A percentile compares a stretch with the other conserved stretches of the same genome.
Evolutionary conservation across 1,284 basidiomycete species (phyloP).

Genomic region (Leccinum cinnamomeum): DNA sequence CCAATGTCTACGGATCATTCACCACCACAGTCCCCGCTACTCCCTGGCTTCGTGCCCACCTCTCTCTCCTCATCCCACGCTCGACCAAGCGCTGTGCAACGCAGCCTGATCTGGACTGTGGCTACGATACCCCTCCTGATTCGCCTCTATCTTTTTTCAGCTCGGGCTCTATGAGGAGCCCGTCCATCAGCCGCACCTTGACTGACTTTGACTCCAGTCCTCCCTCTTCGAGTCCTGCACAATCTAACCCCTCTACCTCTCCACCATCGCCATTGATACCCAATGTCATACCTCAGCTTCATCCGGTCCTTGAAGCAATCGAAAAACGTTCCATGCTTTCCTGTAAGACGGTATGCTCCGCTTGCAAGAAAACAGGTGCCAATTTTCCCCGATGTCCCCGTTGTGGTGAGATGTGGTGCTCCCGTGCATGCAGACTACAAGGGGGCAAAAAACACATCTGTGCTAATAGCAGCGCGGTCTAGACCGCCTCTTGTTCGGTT

Average conservation of each 20-base stretch:
- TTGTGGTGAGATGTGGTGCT: slow-evolving; percentile 68
- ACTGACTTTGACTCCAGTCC: slow-evolving; percentile 20
- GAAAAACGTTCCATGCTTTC: slow-evolving; percentile 59
- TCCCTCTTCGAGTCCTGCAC: neutral
- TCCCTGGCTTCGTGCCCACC: slow-evolving; percentile 25
- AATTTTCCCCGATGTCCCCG: slow-evolving; percentile 67
- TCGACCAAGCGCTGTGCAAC: slow-evolving; percentile 5
- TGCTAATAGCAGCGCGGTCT: slow-evolving; percentile 16
- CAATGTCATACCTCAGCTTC: slow-evolving; percentile 33
- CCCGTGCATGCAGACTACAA: slow-evolving; percentile 59
- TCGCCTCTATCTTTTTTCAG: slow-evolving; percentile 31
- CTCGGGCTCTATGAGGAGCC: slow-evolving; percentile 26
- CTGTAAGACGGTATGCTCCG: slow-evolving; percentile 46
- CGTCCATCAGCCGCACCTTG: slow-evolving; percentile 40
- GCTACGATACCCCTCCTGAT: slow-evolving; percentile 32
- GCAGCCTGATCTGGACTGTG: slow-evolving; percentile 16
- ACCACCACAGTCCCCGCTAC: slow-evolving; percentile 38
- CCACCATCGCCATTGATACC: slow-evolving; percentile 24
- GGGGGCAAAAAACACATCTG: slow-evolving; percentile 53
- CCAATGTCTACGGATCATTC: slow-evolving; percentile 50
- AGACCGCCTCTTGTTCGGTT: slow-evolving; percentile 1
- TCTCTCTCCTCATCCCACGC: slow-evolving; percentile 23
- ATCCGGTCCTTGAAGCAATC: slow-evolving; percentile 52
- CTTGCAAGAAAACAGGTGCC: slow-evolving; percentile 55
- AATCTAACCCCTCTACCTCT: slow-evolving; percentile 26